Conservation (phyloP, 2,329 filamentous ascomycete species). For the Talaromyces sp. region DNA sequence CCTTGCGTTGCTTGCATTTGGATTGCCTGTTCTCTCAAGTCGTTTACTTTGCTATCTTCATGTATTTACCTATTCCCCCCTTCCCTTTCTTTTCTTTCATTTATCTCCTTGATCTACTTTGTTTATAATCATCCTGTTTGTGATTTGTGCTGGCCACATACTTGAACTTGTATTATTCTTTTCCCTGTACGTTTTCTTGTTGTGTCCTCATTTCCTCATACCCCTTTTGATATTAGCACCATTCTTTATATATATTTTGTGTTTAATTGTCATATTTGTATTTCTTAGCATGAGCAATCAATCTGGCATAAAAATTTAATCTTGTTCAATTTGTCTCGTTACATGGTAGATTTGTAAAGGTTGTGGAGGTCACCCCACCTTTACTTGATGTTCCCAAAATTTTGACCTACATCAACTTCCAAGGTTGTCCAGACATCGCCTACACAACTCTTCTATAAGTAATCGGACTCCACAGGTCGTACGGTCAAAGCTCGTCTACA, state of each 20-base stretch:
- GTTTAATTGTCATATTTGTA: background rate
- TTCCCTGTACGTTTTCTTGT: slow-evolving; percentile 9
- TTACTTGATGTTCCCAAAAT: background rate
- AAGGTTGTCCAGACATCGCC: background rate
- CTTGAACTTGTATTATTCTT: slow-evolving; percentile 27
- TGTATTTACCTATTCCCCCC: slow-evolving; percentile 36
- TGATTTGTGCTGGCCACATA: slow-evolving; percentile 37
- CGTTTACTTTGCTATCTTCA: slow-evolving; percentile 42
- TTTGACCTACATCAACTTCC: background rate
- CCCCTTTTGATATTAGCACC: slow-evolving; percentile 19
- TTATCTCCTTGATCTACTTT: slow-evolving; percentile 18
- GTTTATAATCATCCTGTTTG: slow-evolving; percentile 19
- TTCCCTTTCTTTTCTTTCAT: slow-evolving; percentile 25
- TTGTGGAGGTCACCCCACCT: background rate
- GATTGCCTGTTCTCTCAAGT: slow-evolving; percentile 3
- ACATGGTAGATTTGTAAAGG: background rate
- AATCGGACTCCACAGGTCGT: background rate
- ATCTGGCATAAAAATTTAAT: background rate
- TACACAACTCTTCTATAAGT: background rate
- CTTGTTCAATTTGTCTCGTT: background rate
- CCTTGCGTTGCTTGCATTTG: slow-evolving; percentile 9
- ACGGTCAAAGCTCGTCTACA: too few species aligned
- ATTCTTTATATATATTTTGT: slow-evolving; percentile 8
- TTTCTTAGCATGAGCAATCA: background rate
- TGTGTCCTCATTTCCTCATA: slow-evolving; percentile 32